phyloP scores from a whole-genome alignment of 2,329 filamentous ascomycete species.

The Macrophomina phaseolina region DNA sequence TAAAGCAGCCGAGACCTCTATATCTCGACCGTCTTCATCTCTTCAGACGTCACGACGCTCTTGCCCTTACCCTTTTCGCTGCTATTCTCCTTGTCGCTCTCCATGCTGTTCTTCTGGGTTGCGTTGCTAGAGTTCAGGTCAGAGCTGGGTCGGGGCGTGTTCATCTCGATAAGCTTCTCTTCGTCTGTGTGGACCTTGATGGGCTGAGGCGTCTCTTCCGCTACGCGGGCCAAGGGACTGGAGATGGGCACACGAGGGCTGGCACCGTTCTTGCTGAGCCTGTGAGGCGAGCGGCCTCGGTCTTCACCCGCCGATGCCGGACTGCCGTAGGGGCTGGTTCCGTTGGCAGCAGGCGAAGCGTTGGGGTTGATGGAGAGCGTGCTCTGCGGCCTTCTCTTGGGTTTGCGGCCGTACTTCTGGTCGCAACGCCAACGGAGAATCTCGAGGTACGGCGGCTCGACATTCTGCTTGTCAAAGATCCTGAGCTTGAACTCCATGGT shows the following conservation, averaged over 20 bases:
- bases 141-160: constrained; percentile 48
- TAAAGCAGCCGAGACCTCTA: constrained; percentile 31
- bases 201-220: constrained; percentile 64
- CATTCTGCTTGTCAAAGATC: constrained; percentile 79
- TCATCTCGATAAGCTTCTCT: constrained; percentile 52
- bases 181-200: constrained; percentile 46
- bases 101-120: constrained; percentile 39
- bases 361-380: constrained; percentile 61
- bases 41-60: constrained; percentile 36
- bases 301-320: constrained; percentile 56
- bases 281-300: constrained; percentile 74
- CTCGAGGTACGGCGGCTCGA: constrained; percentile 92
- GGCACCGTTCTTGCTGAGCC: constrained; percentile 66
- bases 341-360: constrained; percentile 52
- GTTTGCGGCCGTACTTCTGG: constrained; percentile 81
- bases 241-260: constrained; percentile 71
- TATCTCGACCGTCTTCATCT: constrained; percentile 58
- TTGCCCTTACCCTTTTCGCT: constrained; percentile 36
- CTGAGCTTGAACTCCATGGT: constrained; percentile 87
- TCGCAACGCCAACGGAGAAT: constrained; percentile 95
- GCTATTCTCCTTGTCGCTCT: constrained; percentile 46
- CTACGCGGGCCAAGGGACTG: constrained; percentile 75
- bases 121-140: constrained; percentile 36
- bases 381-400: constrained; percentile 53
- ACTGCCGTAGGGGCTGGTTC: constrained; percentile 65